Evolutionary conservation across 2,329 filamentous ascomycete species (phyloP), one percentile per base, ranked within the genome.

Genomic region (Fusarium sp.): DNA sequence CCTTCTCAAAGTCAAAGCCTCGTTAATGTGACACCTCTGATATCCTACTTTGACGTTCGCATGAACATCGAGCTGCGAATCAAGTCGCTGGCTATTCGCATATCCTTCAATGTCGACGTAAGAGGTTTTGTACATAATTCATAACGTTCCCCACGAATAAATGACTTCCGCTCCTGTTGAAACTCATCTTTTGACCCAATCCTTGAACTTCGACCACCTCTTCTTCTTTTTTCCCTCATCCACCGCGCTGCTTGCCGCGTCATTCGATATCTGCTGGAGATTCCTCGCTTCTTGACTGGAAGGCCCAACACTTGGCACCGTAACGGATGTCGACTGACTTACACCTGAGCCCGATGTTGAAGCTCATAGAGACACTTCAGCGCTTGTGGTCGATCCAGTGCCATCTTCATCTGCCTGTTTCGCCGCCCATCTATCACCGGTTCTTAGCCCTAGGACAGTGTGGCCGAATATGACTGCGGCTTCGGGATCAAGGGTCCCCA

Each of bases 401-500:
- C 26, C 44, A 3, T 52, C 62, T 2, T 37, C 49, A 2, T 41
- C 44, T 24, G 5, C 29, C 8, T 44, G 44, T 24, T 13, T 37
- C n/a, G 24, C 5, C 1, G 10, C 9, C 1, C n/a, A 28, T 13
- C 29, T 52, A 1, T 54, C 54, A 2, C 44, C 50, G 18, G 24
- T n/a, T 16, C 48, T 48, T 9, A 44, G 6, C 10, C 49, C 39
- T 4, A 61, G 23, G 23, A 52, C 12, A 23, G 56, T 38, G 2
- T 67, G 62, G 0, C 49, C 44, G 4, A 67, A 61, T 0, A 66
- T 59, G 7, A 67, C 49, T 3, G 62, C 56, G 4, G 49, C 62
- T 24, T n/a, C 11, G 2, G 16, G 2, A 0, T 60, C 43, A 21
- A 66, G 61, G 0, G 37, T 11, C 1, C 24, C 18, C 2, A 62